Evolutionary conservation across 2,329 filamentous ascomycete species (phyloP).

Genomic region (Apiospora phragmitis): DNA sequence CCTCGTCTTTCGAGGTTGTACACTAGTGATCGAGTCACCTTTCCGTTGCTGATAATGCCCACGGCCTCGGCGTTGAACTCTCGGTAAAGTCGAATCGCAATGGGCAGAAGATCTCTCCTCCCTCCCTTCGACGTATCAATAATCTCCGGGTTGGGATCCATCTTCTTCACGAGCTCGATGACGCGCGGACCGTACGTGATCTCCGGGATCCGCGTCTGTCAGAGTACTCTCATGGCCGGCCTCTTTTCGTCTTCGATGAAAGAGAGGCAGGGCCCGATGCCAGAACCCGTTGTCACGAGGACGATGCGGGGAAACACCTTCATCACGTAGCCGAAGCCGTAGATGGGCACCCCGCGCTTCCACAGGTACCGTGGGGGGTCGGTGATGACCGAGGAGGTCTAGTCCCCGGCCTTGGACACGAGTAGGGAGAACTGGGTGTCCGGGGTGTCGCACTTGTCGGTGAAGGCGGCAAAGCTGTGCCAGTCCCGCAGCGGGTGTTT

Average conservation of each 20-base stretch:
- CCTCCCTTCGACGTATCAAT: constrained; percentile 31
- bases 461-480: constrained; percentile 64
- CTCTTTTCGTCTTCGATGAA: constrained; percentile 45
- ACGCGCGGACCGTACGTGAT: constrained; percentile 34
- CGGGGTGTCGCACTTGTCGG: constrained; percentile 36
- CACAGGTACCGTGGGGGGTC: constrained; percentile 55
- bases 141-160: constrained; percentile 33
- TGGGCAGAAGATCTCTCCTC: constrained; percentile 31
- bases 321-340: constrained; percentile 58
- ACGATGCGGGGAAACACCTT: constrained; percentile 57
- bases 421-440: constrained; percentile 54
- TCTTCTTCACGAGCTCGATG: constrained; percentile 23
- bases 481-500: constrained; percentile 57
- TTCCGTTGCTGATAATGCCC: constrained; percentile 35
- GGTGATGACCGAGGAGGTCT: constrained; percentile 58
- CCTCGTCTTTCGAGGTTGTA: constrained; percentile 32
- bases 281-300: constrained; percentile 63
- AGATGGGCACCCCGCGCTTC: constrained; percentile 58
- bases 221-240: constrained; percentile 32
- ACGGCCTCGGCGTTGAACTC: constrained; percentile 30
- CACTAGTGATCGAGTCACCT: constrained; percentile 32
- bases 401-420: constrained; percentile 65
- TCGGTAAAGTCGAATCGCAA: constrained; percentile 19
- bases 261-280: constrained; percentile 62
- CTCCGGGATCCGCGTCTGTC: constrained; percentile 34